Percentiles rank a stretch among this genome's conserved stretches.
phyloP scores from a whole-genome alignment of 495 filamentous ascomycete species.

The Penicillium pancosmium region DNA sequence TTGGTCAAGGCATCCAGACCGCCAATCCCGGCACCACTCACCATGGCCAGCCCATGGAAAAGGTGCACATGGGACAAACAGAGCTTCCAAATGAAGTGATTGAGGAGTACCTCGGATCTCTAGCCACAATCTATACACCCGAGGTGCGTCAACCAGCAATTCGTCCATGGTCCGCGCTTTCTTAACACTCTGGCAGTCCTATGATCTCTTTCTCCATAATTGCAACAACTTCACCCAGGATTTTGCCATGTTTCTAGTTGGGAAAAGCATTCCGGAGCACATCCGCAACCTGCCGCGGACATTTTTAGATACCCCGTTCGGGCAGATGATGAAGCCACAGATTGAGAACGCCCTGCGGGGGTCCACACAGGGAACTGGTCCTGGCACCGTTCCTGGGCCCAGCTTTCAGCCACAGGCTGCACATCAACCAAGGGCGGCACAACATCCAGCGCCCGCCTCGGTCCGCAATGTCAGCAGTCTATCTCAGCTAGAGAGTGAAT shows the following conservation, averaged over 20 bases:
- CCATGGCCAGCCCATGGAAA: slow-evolving; percentile 81
- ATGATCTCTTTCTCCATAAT: slow-evolving; percentile 88
- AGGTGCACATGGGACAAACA: slow-evolving; percentile 71
- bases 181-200: slow-evolving; percentile 57
- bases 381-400: slow-evolving; percentile 22
- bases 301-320: slow-evolving; percentile 87
- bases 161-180: neutral
- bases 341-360: slow-evolving; percentile 74
- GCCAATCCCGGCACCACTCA: slow-evolving; percentile 79
- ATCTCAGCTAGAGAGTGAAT: slow-evolving; percentile 59
- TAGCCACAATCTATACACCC: slow-evolving; percentile 79
- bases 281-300: slow-evolving; percentile 87
- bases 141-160: slow-evolving; percentile 54
- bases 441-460: slow-evolving; percentile 24
- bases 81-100: slow-evolving; percentile 82
- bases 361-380: slow-evolving; percentile 59
- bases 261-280: slow-evolving; percentile 82
- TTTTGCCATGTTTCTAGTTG: slow-evolving; percentile 86
- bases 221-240: slow-evolving; percentile 99
- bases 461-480: slow-evolving; percentile 59
- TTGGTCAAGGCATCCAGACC: slow-evolving; percentile 77
- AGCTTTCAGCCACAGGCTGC: slow-evolving; percentile 25
- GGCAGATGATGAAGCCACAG: slow-evolving; percentile 84
- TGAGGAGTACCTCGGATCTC: slow-evolving; percentile 82
- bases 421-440: slow-evolving; percentile 22